Conservation (phyloP, 2,329 filamentous ascomycete genomes). For the Diaporthe citrichinensis region DNA sequence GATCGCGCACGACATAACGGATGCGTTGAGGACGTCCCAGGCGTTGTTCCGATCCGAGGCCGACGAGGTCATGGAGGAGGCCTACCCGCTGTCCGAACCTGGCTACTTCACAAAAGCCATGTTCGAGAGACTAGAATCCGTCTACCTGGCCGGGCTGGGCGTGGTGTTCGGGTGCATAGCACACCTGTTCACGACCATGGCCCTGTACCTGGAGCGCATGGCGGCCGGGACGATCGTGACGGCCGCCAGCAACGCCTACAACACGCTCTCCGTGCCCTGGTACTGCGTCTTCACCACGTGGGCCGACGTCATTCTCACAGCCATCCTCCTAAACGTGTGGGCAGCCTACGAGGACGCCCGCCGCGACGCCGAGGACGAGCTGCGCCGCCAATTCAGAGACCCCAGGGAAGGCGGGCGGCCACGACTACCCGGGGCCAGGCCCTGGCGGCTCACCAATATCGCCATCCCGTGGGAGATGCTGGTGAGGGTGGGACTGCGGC, state of each 20-base stretch:
- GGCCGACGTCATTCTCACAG: fast-evolving
- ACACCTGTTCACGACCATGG: not conserved
- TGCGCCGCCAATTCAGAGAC: not conserved
- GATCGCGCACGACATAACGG: not conserved
- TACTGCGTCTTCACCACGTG: not conserved
- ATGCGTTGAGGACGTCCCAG: not conserved
- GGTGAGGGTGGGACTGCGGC: not conserved
- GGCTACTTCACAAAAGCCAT: not conserved
- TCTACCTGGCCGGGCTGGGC: too few species aligned
- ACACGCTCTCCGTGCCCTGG: not conserved
- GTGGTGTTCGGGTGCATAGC: not conserved
- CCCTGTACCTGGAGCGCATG: not conserved
- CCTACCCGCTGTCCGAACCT: not conserved
- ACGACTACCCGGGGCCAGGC: not conserved
- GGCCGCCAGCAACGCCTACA: not conserved
- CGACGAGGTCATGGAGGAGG: not conserved
- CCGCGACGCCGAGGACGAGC: too few species aligned
- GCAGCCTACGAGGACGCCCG: not conserved
- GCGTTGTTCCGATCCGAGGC: too few species aligned
- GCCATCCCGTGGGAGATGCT: not conserved
- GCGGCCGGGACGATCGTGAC: not conserved
- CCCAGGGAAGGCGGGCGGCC: not conserved
- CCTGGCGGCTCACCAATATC: not conserved
- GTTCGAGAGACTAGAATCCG: not conserved
- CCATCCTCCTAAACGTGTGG: too few species aligned